phyloP scores from a whole-genome alignment of 2,329 filamentous ascomycete genomes.

The Lasiodiplodia gonubiensis region DNA sequence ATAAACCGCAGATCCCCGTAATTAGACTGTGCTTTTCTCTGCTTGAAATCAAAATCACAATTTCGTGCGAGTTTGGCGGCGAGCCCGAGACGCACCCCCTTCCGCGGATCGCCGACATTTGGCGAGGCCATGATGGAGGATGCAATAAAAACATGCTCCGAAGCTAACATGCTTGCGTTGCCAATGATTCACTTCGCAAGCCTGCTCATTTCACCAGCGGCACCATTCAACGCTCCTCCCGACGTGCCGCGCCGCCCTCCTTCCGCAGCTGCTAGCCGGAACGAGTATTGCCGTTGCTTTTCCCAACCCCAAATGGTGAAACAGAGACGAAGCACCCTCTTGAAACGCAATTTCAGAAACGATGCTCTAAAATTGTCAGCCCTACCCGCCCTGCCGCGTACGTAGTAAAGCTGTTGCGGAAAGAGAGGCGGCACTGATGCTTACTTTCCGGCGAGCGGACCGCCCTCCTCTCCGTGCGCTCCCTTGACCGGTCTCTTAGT shows the following conservation, averaged over 20 bases:
- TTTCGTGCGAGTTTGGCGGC: conserved; percentile 17
- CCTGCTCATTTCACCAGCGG: conserved; percentile 13
- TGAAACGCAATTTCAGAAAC: conserved; percentile 15
- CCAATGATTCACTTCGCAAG: conserved; percentile 20
- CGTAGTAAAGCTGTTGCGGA: conserved; percentile 3
- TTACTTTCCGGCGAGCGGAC: not conserved
- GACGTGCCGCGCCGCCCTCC: conserved; percentile 4
- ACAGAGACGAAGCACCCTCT: not conserved
- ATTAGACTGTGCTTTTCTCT: conserved; percentile 11
- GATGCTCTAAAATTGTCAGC: conserved; percentile 17
- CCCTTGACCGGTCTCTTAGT: conserved; percentile 24
- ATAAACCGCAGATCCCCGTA: conserved; percentile 25
- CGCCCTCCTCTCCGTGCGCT: not conserved
- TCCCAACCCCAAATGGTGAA: not conserved
- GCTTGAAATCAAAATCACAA: conserved; percentile 19
- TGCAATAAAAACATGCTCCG: conserved; percentile 13
- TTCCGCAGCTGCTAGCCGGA: conserved; percentile 5
- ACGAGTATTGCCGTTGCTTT: not conserved
- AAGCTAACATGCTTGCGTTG: conserved; percentile 5
- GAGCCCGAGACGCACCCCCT: not conserved
- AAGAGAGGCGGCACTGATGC: not conserved
- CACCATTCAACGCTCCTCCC: not conserved
- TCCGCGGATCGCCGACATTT: not conserved
- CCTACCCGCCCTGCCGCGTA: conserved; percentile 15
- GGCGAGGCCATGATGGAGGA: not conserved